Percentiles rank a stretch among this genome's conserved stretches.
These are phyloP conservation scores for Tetracladium marchalianum DNA, from an alignment of 495 filamentous ascomycete genomes.

Conservation along the genomic window DNA sequence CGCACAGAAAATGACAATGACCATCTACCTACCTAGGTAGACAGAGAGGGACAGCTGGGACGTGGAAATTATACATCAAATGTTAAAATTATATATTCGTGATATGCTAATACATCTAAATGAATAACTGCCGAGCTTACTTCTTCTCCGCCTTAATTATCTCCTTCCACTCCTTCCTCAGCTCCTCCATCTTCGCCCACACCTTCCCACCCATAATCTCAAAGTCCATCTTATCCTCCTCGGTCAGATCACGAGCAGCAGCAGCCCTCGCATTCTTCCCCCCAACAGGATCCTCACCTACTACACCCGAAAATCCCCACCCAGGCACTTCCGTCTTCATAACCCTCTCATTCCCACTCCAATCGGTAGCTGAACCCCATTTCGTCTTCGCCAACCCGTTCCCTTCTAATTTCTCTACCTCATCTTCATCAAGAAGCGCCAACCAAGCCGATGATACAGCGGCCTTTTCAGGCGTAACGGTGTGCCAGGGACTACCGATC, in stretches of 20 bases:
- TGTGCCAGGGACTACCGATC: slow-evolving; percentile 83
- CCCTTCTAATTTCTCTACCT: slow-evolving; percentile 52
- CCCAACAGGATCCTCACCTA: slow-evolving; percentile 33
- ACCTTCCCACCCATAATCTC: slow-evolving; percentile 60
- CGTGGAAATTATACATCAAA: too few relatives aligned
- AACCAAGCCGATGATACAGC: slow-evolving; percentile 71
- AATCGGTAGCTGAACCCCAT: slow-evolving; percentile 69
- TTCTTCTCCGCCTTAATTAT: slow-evolving; percentile 18
- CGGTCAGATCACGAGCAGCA: slow-evolving; percentile 46
- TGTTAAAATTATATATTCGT: too few relatives aligned
- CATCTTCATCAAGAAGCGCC: slow-evolving; percentile 55
- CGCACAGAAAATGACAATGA: too few relatives aligned
- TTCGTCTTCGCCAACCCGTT: slow-evolving; percentile 44
- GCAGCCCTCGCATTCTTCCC: slow-evolving; percentile 46
- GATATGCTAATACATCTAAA: too few relatives aligned
- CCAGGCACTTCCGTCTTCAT: slow-evolving; percentile 71
- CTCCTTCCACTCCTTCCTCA: slow-evolving; percentile 70
- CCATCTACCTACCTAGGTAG: too few relatives aligned
- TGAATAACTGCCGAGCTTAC: not conserved
- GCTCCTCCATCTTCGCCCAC: slow-evolving; percentile 78
- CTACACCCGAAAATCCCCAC: slow-evolving; percentile 70
- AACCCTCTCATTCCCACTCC: slow-evolving; percentile 45
- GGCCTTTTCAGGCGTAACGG: slow-evolving; percentile 62
- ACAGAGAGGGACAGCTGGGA: too few relatives aligned
- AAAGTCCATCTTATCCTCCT: slow-evolving; percentile 58